phyloP scores from a whole-genome alignment of 2,329 filamentous ascomycete genomes.

The Fusarium agapanthi region DNA sequence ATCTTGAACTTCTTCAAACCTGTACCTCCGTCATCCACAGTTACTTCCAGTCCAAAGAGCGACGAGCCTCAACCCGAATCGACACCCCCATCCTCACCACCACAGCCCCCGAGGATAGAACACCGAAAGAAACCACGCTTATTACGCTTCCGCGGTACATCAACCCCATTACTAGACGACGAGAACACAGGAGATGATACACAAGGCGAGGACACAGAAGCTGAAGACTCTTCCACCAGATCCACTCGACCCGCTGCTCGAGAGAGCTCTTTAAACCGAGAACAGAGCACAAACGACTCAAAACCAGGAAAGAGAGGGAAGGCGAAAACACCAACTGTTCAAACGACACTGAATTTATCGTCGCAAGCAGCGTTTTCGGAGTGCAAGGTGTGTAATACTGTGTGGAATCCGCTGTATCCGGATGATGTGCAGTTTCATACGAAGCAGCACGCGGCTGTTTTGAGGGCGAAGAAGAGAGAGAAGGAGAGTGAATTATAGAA shows the following conservation, averaged over 20 bases:
- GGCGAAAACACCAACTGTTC: slow-evolving; percentile 43
- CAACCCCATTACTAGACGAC: slow-evolving; percentile 14
- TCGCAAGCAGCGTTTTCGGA: slow-evolving; percentile 53
- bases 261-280: neutral
- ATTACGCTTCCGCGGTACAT: slow-evolving; percentile 41
- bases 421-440: slow-evolving; percentile 55
- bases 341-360: slow-evolving; percentile 57
- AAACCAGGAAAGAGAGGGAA: slow-evolving; percentile 34
- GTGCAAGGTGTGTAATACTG: slow-evolving; percentile 53
- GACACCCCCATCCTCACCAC: slow-evolving; percentile 38
- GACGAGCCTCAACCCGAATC: slow-evolving; percentile 23
- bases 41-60: slow-evolving; percentile 18
- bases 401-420: slow-evolving; percentile 56
- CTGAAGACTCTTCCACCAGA: neutral
- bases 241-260: neutral
- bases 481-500: slow-evolving; percentile 35
- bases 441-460: slow-evolving; percentile 50
- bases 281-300: slow-evolving; percentile 5
- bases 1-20: slow-evolving; percentile 55
- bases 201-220: neutral
- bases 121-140: slow-evolving; percentile 40
- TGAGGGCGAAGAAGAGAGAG: slow-evolving; percentile 41
- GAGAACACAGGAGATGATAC: neutral
- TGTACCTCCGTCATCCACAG: slow-evolving; percentile 18
- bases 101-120: slow-evolving; percentile 1